Evolutionary conservation across 192 early-diverging fungal species (phyloP).

Genomic region (Phlyctochytrium planicorne): DNA sequence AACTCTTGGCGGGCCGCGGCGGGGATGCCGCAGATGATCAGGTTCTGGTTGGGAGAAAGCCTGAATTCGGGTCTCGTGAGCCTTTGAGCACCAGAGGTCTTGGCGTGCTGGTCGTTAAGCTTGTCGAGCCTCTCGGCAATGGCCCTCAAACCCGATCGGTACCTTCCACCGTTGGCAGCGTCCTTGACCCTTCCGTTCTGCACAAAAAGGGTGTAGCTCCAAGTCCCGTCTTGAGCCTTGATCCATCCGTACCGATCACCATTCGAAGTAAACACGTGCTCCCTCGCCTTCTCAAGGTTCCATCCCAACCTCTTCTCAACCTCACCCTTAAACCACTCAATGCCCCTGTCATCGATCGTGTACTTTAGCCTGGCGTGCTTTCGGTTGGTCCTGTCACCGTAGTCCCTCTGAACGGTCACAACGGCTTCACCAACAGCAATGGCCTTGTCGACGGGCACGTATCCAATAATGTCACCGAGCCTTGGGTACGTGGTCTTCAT

Average conservation of each 20-base stretch:
- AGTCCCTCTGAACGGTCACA: constrained; percentile 90
- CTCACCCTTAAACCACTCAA: constrained; percentile 87
- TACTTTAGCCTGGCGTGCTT: constrained; percentile 99
- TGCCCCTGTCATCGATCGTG: constrained; percentile 92
- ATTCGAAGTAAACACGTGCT: constrained; percentile 82
- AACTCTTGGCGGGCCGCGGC: constrained; percentile 65
- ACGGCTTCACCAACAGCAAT: constrained; percentile 86
- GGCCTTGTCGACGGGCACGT: constrained; percentile 73
- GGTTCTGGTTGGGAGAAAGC: constrained; percentile 90
- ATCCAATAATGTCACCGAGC: constrained; percentile 76
- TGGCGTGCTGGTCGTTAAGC: not conserved
- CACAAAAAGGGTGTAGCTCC: constrained; percentile 87
- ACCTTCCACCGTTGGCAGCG: constrained; percentile 56
- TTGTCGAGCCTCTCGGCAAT: constrained; percentile 49
- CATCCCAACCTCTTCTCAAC: constrained; percentile 80
- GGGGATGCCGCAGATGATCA: constrained; percentile 58
- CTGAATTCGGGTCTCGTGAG: constrained; percentile 75
- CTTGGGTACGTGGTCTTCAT: constrained; percentile 97
- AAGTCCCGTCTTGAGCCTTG: constrained; percentile 61
- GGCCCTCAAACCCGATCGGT: constrained; percentile 77
- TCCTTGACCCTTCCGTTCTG: constrained; percentile 92
- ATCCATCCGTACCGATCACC: constrained; percentile 96
- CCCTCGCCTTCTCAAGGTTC: constrained; percentile 62
- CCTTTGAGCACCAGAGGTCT: constrained; percentile 14
- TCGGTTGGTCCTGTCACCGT: constrained; percentile 94